Evolutionary conservation across 805 yeast genomes (phyloP).

Genomic region (Saturnispora serradocipensis): DNA sequence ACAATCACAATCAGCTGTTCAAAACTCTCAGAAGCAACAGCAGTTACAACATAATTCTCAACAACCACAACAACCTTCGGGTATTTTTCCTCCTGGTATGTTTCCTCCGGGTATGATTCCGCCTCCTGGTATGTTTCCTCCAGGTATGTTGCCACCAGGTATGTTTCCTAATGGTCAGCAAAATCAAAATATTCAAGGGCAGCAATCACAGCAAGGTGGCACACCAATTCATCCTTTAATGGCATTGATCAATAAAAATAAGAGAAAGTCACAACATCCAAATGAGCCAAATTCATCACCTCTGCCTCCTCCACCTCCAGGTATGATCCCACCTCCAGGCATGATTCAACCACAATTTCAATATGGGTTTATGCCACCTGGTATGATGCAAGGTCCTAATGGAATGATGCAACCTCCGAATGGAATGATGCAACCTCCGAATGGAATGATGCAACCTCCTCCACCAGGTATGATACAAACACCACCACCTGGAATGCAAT

Average conservation of each 20-base stretch:
- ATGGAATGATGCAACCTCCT: neutral
- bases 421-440: neutral
- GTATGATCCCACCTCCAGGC: conserved; percentile 1
- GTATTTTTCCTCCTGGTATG: conserved; percentile 9
- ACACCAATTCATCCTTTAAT: conserved; percentile 13
- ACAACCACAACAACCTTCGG: conserved; percentile 4
- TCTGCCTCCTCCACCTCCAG: conserved; percentile 4
- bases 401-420: neutral
- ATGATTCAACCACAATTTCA: conserved; percentile 3
- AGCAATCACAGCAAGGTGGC: conserved; percentile 1
- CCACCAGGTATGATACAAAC: conserved; percentile 6
- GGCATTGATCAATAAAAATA: conserved; percentile 12
- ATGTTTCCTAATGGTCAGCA: conserved; percentile 2
- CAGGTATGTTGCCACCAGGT: conserved; percentile 1
- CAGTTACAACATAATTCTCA: neutral
- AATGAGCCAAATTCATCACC: conserved; percentile 4
- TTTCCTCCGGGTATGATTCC: conserved; percentile 5
- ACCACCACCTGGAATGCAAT: conserved; percentile 1
- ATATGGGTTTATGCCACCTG: conserved; percentile 4
- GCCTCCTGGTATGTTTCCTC: conserved; percentile 8
- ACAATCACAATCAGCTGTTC: conserved; percentile 7
- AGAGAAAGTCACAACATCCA: conserved; percentile 10
- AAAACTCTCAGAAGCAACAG: neutral
- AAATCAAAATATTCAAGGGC: neutral
- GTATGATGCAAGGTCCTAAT: neutral